A percentile compares a stretch with the other conserved stretches of the same genome.
These are phyloP conservation scores for Diplodia corticola DNA, from an alignment of 2,329 filamentous ascomycete genomes.

Conservation along the genomic window DNA sequence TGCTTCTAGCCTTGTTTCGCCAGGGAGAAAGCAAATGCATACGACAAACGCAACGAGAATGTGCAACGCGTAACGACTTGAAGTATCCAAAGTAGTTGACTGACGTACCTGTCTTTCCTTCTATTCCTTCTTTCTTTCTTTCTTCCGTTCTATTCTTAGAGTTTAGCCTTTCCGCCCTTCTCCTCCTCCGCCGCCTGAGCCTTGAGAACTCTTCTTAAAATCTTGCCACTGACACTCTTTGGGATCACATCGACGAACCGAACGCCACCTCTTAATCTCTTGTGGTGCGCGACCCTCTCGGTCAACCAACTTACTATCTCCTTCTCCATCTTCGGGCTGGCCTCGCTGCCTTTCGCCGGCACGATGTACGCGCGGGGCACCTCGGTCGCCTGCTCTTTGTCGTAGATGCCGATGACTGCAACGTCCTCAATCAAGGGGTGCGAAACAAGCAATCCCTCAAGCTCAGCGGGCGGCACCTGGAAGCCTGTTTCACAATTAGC, in stretches of 20 bases:
- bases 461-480: constrained; percentile 51
- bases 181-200: constrained; percentile 44
- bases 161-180: constrained; percentile 42
- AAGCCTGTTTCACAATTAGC: constrained; percentile 34
- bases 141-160: no score
- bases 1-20: neutral
- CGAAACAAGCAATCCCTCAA: constrained; percentile 47
- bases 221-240: constrained; percentile 51
- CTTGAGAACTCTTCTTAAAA: constrained; percentile 48
- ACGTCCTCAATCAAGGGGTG: constrained; percentile 47
- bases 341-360: constrained; percentile 34
- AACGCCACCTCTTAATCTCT: constrained; percentile 49
- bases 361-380: constrained; percentile 43
- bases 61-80: neutral
- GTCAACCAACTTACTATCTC: constrained; percentile 48
- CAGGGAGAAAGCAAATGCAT: neutral
- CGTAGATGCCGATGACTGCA: constrained; percentile 48
- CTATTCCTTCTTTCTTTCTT: neutral
- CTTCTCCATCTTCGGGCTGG: constrained; percentile 34
- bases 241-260: constrained; percentile 50
- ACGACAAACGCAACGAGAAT: neutral
- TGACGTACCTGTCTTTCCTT: neutral
- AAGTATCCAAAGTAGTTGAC: neutral
- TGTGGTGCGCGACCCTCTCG: constrained; percentile 48
- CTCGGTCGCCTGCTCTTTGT: constrained; percentile 49